Percentiles rank a stretch among this genome's conserved stretches.
These are phyloP conservation scores for Elongisporangium undulatum DNA, from an alignment of 352 stramenopile species.

Conservation along the genomic window DNA sequence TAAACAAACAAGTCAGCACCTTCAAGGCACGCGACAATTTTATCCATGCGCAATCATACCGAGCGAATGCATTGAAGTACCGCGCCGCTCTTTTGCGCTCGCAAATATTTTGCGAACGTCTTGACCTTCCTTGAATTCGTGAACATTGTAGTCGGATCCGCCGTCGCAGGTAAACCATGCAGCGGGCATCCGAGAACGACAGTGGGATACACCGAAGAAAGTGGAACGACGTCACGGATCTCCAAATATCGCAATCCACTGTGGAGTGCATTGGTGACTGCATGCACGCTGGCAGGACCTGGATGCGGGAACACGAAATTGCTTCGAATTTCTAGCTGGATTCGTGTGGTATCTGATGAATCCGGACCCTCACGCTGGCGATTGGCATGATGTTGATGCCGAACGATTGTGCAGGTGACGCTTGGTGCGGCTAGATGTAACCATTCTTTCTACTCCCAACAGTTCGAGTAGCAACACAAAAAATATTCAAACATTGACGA, in stretches of 20 bases:
- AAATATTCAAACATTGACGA: background rate
- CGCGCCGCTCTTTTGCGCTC: constrained; percentile 6
- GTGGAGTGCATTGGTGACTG: background rate
- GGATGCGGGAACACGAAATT: background rate
- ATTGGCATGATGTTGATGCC: background rate
- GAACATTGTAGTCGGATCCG: background rate
- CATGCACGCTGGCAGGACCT: background rate
- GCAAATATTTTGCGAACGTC: constrained; percentile 12
- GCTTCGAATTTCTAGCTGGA: constrained; percentile 3
- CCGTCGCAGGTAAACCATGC: constrained; percentile 6
- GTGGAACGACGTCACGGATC: background rate
- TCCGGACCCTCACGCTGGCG: background rate
- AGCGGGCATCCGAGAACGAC: constrained; percentile 11
- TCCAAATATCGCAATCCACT: background rate
- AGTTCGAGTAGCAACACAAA: background rate
- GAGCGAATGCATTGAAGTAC: constrained; percentile 12
- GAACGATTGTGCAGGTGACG: background rate
- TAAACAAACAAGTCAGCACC: background rate
- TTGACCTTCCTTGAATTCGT: constrained; percentile 7
- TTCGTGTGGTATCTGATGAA: background rate
- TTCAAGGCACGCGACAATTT: background rate
- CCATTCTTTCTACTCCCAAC: background rate
- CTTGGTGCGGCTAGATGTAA: background rate
- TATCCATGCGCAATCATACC: background rate
- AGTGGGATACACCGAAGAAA: background rate